Conservation (phyloP, 805 yeast species). For the Tetrapisispora phaffii region DNA sequence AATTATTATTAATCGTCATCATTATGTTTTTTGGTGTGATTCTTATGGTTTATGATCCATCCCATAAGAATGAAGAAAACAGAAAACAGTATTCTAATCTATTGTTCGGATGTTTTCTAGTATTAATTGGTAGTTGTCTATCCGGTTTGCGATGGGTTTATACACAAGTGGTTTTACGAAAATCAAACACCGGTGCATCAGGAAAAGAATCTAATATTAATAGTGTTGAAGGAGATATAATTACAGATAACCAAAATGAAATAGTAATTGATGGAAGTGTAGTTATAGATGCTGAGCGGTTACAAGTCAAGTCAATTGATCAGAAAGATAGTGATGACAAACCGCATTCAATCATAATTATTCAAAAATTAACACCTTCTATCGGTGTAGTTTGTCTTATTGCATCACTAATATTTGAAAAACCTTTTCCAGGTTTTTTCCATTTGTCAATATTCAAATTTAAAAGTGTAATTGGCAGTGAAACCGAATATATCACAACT, state of each 20-base stretch:
- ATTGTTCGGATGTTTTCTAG: conserved; percentile 58
- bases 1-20: conserved; percentile 56
- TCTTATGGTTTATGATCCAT: conserved; percentile 66
- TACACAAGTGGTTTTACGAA: conserved; percentile 68
- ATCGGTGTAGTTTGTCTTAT: conserved; percentile 58
- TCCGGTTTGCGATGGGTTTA: conserved; percentile 94
- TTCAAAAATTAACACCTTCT: conserved; percentile 73
- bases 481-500: conserved; percentile 4
- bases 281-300: neutral
- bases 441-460: conserved; percentile 10
- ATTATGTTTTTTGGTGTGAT: conserved; percentile 78
- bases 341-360: conserved; percentile 72
- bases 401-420: conserved; percentile 64
- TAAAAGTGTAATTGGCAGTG: conserved; percentile 5
- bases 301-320: neutral
- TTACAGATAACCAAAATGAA: neutral
- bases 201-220: neutral
- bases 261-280: neutral
- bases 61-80: conserved; percentile 12
- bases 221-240: neutral
- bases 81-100: conserved; percentile 11
- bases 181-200: neutral
- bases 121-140: conserved; percentile 66
- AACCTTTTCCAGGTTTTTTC: conserved; percentile 30
- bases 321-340: conserved; percentile 2